Base-by-base conservation (phyloP, 306 rosid species). In the Citrullus mucosospermus region DNA sequence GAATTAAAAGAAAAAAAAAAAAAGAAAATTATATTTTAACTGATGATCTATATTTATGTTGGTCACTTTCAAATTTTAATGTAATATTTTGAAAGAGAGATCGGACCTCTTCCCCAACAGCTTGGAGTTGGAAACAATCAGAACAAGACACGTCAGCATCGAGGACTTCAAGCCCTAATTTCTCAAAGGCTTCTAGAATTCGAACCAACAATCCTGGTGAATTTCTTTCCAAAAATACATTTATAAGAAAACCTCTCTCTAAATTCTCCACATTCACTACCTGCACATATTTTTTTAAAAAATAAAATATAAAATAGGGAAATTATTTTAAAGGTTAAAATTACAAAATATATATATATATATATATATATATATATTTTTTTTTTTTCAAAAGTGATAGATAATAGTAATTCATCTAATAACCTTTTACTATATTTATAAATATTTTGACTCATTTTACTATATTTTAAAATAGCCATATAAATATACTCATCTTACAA, bases 81-180 rank as follows among this genome's bases (percentile, higher is more conserved):
- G 66, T 59, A 59, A 59, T 11, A 59, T 59, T 5, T 2, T 30
- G 13, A 76, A 5, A 46, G 32, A 73, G 20, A 1, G 2, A 50
- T 69, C 83, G 62, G 65, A 92, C 97, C 81, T 93, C 96, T 89
- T 85, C 93, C 66, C 97, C 97, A 12, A 89, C 80, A 3, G 94
- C 96, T 85, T 94, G 86, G 14, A 92, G 90, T 54, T 89, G 96
- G 82, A 94, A 94, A 78, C 73, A 86, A 76, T 92, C 96, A 51
- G 91, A 85, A 80, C 97, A 94, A 79, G 98, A 89, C 84, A 90
- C 94, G 92, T 89, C 89, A 81, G 98, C 98, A 83, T 94, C 92
- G 44, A 89, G 91, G 58, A 94, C 97, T 75, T 89, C 94, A 76
- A 92, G 97, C 30, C 94, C 93, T 32, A 94, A 77, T 60, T 86